Evolutionary conservation across 495 filamentous ascomycete species (phyloP).

Genomic region (Astrothelium macrocarpum): DNA sequence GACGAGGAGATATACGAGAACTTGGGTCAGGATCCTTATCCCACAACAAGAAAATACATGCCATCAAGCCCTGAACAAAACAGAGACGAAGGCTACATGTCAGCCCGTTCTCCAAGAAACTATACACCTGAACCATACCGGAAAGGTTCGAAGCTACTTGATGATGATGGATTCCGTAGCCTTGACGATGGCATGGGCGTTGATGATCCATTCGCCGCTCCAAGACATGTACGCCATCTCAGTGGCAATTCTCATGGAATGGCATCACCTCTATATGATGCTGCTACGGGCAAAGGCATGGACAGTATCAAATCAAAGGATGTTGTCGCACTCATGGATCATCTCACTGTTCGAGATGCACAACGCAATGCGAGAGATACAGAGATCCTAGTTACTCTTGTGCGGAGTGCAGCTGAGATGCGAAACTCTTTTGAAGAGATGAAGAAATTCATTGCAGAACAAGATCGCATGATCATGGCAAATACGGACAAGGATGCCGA

Average conservation of each 20-base stretch:
- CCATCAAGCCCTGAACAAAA: constrained; percentile 38
- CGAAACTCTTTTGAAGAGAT: constrained; percentile 93
- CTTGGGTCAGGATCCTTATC: constrained; percentile 16
- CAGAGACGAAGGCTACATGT: constrained; percentile 87
- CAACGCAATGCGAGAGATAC: constrained; percentile 95
- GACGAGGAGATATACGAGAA: constrained; percentile 38
- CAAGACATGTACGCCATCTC: constrained; percentile 57
- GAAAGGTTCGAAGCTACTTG: constrained; percentile 50
- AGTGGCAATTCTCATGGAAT: constrained; percentile 88
- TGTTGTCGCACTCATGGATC: constrained; percentile 96
- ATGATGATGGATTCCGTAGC: constrained; percentile 30
- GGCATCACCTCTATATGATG: constrained; percentile 82
- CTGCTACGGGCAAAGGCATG: constrained; percentile 77
- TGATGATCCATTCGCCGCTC: constrained; percentile 46
- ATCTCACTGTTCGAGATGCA: constrained; percentile 93
- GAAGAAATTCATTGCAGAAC: constrained; percentile 81
- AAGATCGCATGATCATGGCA: constrained; percentile 73
- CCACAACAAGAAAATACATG: constrained; percentile 20
- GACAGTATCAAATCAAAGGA: constrained; percentile 94
- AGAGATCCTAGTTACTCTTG: constrained; percentile 89
- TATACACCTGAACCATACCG: constrained; percentile 22
- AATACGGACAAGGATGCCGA: constrained; percentile 80
- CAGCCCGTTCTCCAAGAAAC: constrained; percentile 53
- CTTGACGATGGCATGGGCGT: constrained; percentile 52
- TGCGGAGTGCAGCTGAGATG: constrained; percentile 92